A percentile compares a stretch with the other conserved stretches of the same genome.
Evolutionary conservation across 805 yeast species (phyloP).

Genomic region (Starmerella bombi): DNA sequence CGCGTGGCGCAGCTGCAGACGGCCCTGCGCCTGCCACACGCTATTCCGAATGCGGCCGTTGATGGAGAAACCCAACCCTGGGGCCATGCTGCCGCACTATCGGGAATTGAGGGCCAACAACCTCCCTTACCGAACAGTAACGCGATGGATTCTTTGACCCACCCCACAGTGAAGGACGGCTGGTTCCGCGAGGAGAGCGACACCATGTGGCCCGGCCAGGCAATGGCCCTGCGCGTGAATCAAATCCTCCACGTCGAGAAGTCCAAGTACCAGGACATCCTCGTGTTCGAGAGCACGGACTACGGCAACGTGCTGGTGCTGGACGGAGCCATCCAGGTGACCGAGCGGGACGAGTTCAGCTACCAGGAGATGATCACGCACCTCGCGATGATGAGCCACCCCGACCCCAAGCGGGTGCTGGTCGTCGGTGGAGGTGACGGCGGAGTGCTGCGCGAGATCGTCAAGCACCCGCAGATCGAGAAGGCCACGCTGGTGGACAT

Average conservation of each 20-base stretch:
- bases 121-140: no score
- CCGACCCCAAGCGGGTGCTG: slow-evolving; percentile 82
- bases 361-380: slow-evolving; percentile 98
- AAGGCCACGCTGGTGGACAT: slow-evolving; percentile 88
- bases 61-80: no score
- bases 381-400: slow-evolving; percentile 82
- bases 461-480: slow-evolving; percentile 76
- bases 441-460: slow-evolving; percentile 89
- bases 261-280: slow-evolving; percentile 84
- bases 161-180: slow-evolving; percentile 42
- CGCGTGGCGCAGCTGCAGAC: no score
- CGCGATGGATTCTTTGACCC: slow-evolving; percentile 20
- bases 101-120: no score
- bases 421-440: slow-evolving; percentile 99
- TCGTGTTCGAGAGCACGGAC: slow-evolving; percentile 82
- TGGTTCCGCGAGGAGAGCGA: slow-evolving; percentile 95
- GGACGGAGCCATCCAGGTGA: slow-evolving; percentile 89
- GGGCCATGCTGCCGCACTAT: no score
- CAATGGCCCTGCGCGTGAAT: slow-evolving; percentile 81
- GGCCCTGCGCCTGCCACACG: no score
- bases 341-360: slow-evolving; percentile 94
- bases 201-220: slow-evolving; percentile 99
- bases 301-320: slow-evolving; percentile 92
- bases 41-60: no score
- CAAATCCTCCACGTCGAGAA: slow-evolving; percentile 72